A percentile compares a stretch with the other conserved stretches of the same genome.
phyloP scores from a whole-genome alignment of 345 rosid species.

The Rhizophora mangle region DNA sequence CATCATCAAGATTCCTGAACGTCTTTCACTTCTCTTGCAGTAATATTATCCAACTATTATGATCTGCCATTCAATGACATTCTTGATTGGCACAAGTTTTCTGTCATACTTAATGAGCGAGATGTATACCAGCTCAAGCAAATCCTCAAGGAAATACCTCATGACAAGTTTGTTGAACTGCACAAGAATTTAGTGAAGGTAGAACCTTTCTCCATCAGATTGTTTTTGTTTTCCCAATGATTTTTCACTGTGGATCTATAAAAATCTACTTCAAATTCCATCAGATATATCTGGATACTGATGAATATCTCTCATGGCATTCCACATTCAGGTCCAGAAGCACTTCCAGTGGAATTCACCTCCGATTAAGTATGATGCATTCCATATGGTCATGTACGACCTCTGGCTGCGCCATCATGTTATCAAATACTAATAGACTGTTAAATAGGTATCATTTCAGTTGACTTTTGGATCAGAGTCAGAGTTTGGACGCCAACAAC shows the following conservation, averaged over 20 bases:
- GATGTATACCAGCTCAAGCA: conserved; percentile 10
- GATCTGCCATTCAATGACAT: conserved; percentile 23
- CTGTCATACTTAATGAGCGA: conserved; percentile 14
- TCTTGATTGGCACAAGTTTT: conserved; percentile 18
- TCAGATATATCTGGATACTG: not conserved
- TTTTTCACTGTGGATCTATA: not conserved
- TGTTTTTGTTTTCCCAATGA: not conserved
- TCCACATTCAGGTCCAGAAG: conserved; percentile 66
- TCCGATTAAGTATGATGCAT: conserved; percentile 68
- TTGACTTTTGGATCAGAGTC: not conserved
- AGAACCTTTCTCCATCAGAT: not conserved
- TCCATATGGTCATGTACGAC: conserved; percentile 95
- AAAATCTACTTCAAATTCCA: not conserved
- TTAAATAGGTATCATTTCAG: not conserved
- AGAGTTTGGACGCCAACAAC: conserved; percentile 11
- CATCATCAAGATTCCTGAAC: not conserved
- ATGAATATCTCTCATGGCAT: conserved; percentile 12
- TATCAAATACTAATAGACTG: conserved; percentile 57
- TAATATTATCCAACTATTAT: conserved; percentile 15
- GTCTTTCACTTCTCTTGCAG: conserved; percentile 8
- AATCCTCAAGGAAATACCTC: conserved; percentile 8
- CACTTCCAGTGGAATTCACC: conserved; percentile 96
- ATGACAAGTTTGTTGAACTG: conserved; percentile 49
- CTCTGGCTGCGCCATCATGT: conserved; percentile 92
- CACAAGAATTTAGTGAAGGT: conserved; percentile 85